These are phyloP conservation scores for Chaetoscypha palmicola DNA, from an alignment of 2,329 filamentous ascomycete genomes.

Conservation along the genomic window DNA sequence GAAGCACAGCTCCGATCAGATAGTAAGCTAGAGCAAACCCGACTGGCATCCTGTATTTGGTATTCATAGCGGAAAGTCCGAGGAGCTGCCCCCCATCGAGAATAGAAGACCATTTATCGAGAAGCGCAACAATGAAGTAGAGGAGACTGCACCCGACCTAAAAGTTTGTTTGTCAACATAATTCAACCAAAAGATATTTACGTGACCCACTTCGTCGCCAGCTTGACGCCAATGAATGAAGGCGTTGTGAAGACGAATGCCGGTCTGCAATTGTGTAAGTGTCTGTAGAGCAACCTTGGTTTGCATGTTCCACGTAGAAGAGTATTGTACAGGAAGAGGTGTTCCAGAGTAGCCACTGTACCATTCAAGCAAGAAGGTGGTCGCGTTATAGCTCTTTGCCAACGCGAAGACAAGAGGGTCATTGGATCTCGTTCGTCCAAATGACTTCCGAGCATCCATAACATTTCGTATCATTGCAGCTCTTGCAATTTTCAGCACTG, in stretches of 20 bases:
- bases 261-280: constrained; percentile 46
- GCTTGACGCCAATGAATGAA: constrained; percentile 53
- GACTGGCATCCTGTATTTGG: constrained; percentile 28
- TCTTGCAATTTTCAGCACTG: constrained; percentile 16
- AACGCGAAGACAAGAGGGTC: constrained; percentile 6
- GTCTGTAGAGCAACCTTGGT: constrained; percentile 47
- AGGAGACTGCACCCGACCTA: constrained; percentile 31
- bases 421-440: constrained; percentile 1
- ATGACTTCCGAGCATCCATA: not conserved
- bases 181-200: constrained; percentile 44
- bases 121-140: constrained; percentile 47
- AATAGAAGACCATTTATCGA: constrained; percentile 48
- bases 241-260: constrained; percentile 47
- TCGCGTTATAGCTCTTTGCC: constrained; percentile 9
- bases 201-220: constrained; percentile 40
- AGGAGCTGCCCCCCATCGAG: constrained; percentile 38
- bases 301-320: constrained; percentile 51
- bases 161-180: not conserved
- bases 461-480: constrained; percentile 14
- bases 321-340: constrained; percentile 45
- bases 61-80: constrained; percentile 32
- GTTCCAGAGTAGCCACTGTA: constrained; percentile 44
- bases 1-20: constrained; percentile 47
- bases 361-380: constrained; percentile 32
- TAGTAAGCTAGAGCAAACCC: constrained; percentile 53